Base-by-base conservation (phyloP, 257 asterid species). In the Lithospermum erythrorhizon region DNA sequence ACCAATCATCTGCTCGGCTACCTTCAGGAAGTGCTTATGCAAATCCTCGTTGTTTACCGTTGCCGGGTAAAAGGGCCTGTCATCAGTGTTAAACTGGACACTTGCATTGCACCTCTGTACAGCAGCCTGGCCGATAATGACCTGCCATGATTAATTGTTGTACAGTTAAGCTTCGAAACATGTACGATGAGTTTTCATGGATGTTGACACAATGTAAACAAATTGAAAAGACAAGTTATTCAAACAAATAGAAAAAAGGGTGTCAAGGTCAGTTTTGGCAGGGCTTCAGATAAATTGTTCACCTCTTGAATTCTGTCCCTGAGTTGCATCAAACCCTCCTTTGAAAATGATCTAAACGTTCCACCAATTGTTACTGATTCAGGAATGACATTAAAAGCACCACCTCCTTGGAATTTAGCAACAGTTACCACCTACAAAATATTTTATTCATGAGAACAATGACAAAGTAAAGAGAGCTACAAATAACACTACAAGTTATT, bases 321-420 rank as follows among this genome's bases (percentile, higher is more conserved):
- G 65, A 85, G 86, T 63, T 79, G 84, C 60, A 52, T 11, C 47
- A 81, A 74, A 65, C 73, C 63, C 53, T 75, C 75, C 60, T 58
- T 65, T 21, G 95, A 83, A 61, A 70, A 81, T 2, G 90, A 83
- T 72, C 90, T 72, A 78, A 85, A 85, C 23, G 95, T 85, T 61
- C 95, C 90, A 54, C 88, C 90, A 6, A 85, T 70, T 16, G 77
- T 70, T 18, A 83, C 88, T 7, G 78, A 68, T 55, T 83, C 83
- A 0, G 90, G 95, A 37, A 83, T 83, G 49, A 83, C 88, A 29
- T 85, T 85, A 61, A 81, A 81, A 17, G 90, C 79, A 35, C 62
- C 64, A 21, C 95, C 95, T 6, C 88, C 88, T 61, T 79, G 64
- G 72, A 83, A 73, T 66, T 77, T 83, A 11, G 70, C 81, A 6